These are phyloP conservation scores for Aspergillus clavatus DNA, from an alignment of 2,329 filamentous ascomycete genomes.

Conservation along the genomic window DNA sequence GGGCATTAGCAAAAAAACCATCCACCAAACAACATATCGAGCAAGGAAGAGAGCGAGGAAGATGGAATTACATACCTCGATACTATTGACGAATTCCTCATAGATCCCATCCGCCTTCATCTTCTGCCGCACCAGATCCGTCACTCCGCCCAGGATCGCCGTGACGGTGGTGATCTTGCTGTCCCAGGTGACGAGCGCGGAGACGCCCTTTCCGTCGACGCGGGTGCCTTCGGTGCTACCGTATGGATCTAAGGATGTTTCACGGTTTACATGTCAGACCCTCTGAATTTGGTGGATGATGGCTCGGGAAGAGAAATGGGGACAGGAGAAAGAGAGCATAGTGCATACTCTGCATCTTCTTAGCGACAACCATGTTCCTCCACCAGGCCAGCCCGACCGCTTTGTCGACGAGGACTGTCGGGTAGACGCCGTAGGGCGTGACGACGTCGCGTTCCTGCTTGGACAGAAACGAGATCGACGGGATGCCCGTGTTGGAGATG, in stretches of 20 bases:
- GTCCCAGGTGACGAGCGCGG: conserved; percentile 42
- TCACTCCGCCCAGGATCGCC: conserved; percentile 38
- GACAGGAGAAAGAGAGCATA: not conserved
- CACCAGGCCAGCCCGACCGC: conserved; percentile 41
- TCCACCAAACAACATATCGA: too few species aligned
- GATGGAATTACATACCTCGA: not conserved
- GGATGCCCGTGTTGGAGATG: conserved; percentile 42
- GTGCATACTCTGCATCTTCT: conserved; percentile 30
- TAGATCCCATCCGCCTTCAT: conserved; percentile 39
- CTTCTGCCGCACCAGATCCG: conserved; percentile 35
- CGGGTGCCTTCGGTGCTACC: conserved; percentile 42
- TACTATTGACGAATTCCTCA: conserved; percentile 24
- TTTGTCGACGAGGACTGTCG: conserved; percentile 37
- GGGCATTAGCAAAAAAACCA: not conserved
- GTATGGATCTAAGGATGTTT: conserved; percentile 22
- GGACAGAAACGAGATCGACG: conserved; percentile 38
- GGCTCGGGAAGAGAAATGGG: too few species aligned
- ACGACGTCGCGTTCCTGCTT: conserved; percentile 41
- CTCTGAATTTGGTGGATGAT: too few species aligned
- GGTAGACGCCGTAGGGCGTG: conserved; percentile 40
- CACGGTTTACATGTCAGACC: too few species aligned
- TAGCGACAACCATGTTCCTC: conserved; percentile 40
- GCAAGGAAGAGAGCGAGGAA: not conserved
- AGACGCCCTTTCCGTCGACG: conserved; percentile 37
- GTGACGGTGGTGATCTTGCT: conserved; percentile 42